A percentile compares a stretch with the other conserved stretches of the same genome.
These are phyloP conservation scores for Rhizoclosmatium globosum DNA, from an alignment of 192 early-diverging fungal species.

Conservation along the genomic window DNA sequence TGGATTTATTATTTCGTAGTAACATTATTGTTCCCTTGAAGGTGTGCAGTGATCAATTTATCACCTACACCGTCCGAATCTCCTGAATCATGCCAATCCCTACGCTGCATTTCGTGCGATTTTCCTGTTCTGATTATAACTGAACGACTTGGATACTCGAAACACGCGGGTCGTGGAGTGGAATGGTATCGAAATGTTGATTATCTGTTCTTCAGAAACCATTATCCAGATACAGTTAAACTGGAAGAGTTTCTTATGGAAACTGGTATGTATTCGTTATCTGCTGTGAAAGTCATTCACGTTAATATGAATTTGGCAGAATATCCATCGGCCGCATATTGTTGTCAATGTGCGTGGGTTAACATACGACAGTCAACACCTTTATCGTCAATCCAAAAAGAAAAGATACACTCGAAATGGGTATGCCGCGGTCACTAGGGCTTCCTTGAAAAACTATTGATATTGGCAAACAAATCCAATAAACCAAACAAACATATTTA, in stretches of 20 bases:
- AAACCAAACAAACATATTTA: too few relatives aligned
- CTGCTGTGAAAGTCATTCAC: too few relatives aligned
- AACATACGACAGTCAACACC: background rate
- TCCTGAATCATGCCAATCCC: background rate
- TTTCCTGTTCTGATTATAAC: background rate
- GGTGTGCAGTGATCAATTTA: too few relatives aligned
- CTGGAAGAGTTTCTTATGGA: slow-evolving; percentile 12
- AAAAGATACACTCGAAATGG: too few relatives aligned
- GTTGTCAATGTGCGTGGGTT: background rate
- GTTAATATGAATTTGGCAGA: background rate
- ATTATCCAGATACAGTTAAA: slow-evolving; percentile 31
- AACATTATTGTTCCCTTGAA: too few relatives aligned
- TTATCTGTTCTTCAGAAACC: slow-evolving; percentile 47
- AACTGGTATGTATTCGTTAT: background rate
- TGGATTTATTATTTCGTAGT: too few relatives aligned
- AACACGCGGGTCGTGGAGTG: background rate
- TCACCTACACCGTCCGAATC: too few relatives aligned
- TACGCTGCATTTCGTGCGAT: slow-evolving; percentile 18
- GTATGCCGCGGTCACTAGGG: too few relatives aligned
- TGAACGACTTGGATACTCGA: too few relatives aligned
- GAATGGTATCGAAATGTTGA: slow-evolving; percentile 36
- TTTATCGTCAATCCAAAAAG: too few relatives aligned
- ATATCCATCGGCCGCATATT: background rate
- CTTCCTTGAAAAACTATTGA: too few relatives aligned
- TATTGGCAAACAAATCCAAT: too few relatives aligned